Conservation (phyloP, 495 filamentous ascomycete species). For the Penicillium dipodomyicola region DNA sequence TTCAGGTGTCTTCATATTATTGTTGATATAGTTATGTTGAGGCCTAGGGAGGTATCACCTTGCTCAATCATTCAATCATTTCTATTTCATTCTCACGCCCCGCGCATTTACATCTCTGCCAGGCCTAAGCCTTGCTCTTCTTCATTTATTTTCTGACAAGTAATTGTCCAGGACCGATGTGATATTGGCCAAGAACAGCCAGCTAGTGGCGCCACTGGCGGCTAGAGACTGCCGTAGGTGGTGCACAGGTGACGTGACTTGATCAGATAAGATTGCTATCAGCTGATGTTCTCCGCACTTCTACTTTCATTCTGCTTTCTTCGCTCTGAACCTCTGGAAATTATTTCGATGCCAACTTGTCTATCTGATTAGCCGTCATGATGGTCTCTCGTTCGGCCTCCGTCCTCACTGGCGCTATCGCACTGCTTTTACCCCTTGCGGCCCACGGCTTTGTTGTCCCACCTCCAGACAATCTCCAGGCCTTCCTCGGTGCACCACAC, state of each 20-base stretch:
- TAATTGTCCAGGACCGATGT: conserved; percentile 48
- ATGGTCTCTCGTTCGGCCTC: not conserved
- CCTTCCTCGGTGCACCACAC: conserved; percentile 3
- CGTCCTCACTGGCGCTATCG: conserved; percentile 9
- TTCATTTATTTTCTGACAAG: conserved; percentile 8
- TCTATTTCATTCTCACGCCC: too few relatives aligned
- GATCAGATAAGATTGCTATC: conserved; percentile 14
- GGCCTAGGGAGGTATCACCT: too few relatives aligned
- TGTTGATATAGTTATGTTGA: too few relatives aligned
- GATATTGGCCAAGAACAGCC: conserved; percentile 45
- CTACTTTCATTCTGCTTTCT: not conserved
- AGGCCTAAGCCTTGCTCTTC: too few relatives aligned
- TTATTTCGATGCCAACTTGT: not conserved
- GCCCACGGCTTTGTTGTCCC: conserved; percentile 7
- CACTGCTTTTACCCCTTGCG: conserved; percentile 8
- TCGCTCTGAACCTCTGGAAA: not conserved
- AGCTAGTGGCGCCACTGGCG: conserved; percentile 24
- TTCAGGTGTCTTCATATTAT: too few relatives aligned
- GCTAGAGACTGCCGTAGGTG: not conserved
- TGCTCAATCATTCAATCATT: too few relatives aligned
- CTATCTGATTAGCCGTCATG: not conserved
- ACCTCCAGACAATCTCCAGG: conserved; percentile 2
- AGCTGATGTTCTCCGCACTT: conserved; percentile 8
- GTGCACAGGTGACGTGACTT: not conserved
- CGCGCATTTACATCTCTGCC: too few relatives aligned